A percentile compares a stretch with the other conserved stretches of the same genome.
These are phyloP conservation scores for Scenedesmus sp. DNA, from an alignment of 163 green algal genomes.

Conservation along the genomic window DNA sequence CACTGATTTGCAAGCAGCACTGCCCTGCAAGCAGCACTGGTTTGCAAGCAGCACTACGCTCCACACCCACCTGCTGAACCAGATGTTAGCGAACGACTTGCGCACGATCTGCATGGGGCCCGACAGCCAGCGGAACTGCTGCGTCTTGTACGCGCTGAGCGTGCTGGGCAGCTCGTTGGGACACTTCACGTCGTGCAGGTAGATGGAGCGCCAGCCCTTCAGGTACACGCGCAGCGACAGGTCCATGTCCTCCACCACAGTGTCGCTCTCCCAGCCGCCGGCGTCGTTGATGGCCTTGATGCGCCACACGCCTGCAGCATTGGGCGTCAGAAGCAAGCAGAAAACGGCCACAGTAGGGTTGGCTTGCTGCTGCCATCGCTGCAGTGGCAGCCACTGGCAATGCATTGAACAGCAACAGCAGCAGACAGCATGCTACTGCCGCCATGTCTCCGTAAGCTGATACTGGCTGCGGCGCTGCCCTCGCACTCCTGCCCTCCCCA, in stretches of 20 bases:
- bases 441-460: not conserved
- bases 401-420: too few relatives aligned
- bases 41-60: not conserved
- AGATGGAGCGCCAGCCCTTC: constrained; percentile 60
- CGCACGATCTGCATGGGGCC: constrained; percentile 78
- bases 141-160: constrained; percentile 84
- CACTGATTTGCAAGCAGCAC: not conserved
- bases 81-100: constrained; percentile 74
- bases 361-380: not conserved
- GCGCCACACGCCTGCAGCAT: constrained; percentile 72
- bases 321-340: not conserved
- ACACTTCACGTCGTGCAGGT: constrained; percentile 77
- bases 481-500: not conserved
- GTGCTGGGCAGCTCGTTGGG: constrained; percentile 82
- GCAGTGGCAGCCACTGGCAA: not conserved
- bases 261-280: constrained; percentile 84
- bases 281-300: constrained; percentile 83
- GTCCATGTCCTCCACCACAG: constrained; percentile 82
- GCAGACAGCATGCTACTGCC: not conserved
- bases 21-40: not conserved
- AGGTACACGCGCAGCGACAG: constrained; percentile 79
- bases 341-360: not conserved
- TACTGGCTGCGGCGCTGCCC: not conserved
- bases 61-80: constrained; percentile 49
- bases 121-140: constrained; percentile 87